Conservation (phyloP, 306 rosid genomes). For the Gleditsia sinensis region DNA sequence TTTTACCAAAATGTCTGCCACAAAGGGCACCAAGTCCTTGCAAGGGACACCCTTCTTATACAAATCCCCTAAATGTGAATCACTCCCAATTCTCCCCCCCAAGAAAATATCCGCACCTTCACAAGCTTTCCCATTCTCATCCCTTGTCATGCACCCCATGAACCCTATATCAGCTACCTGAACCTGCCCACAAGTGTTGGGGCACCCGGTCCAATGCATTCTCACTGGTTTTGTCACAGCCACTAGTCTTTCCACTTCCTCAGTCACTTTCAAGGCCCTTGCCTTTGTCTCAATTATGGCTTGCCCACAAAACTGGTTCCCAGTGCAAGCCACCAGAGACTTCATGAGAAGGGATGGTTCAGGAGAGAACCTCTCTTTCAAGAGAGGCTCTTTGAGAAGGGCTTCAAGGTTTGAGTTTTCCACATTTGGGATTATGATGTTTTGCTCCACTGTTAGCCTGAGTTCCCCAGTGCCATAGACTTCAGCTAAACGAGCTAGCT, state of each 20-base stretch:
- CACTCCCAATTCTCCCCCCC: constrained; percentile 95
- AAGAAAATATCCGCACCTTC: constrained; percentile 86
- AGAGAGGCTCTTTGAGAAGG: constrained; percentile 65
- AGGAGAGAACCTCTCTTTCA: constrained; percentile 62
- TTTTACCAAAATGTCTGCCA: constrained; percentile 69
- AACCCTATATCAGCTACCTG: constrained; percentile 98
- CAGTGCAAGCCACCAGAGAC: constrained; percentile 94
- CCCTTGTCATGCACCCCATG: constrained; percentile 97
- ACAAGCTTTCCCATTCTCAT: constrained; percentile 75
- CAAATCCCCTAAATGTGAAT: constrained; percentile 81
- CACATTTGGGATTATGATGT: constrained; percentile 79
- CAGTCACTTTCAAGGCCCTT: constrained; percentile 82
- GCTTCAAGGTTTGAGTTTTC: constrained; percentile 63
- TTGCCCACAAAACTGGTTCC: constrained; percentile 92
- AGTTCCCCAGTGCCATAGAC: constrained; percentile 85
- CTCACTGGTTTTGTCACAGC: constrained; percentile 69
- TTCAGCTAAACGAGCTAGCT: constrained; percentile 73
- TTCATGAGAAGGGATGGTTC: constrained; percentile 79
- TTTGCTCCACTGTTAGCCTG: constrained; percentile 85
- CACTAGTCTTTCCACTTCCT: constrained; percentile 79
- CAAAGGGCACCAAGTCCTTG: constrained; percentile 82
- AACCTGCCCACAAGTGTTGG: constrained; percentile 88
- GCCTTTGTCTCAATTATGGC: constrained; percentile 94
- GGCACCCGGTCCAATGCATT: constrained; percentile 99
- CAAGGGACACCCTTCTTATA: constrained; percentile 92